Evolutionary conservation across 495 filamentous ascomycete species (phyloP), one percentile per base, ranked within the genome.

Genomic region (Podospora tetraspora): DNA sequence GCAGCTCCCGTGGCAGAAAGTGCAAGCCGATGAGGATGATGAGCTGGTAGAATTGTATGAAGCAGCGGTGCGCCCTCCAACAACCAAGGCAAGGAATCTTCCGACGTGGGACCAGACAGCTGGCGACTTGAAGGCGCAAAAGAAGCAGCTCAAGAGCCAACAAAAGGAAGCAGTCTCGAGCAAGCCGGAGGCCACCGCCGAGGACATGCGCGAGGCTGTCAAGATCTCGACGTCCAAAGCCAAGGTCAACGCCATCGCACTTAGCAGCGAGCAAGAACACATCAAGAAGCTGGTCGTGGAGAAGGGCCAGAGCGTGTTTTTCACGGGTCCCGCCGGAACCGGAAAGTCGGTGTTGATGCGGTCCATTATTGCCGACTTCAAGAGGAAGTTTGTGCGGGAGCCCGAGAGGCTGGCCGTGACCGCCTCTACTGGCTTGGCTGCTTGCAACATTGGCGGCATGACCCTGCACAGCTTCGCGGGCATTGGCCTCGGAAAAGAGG

Each of bases 271-370:
- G 76, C 95, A 99, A 77, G 81, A 83, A 59, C 86, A 89, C 68
- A 92, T 99, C n/a, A 82, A 94, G 64, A 85, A 91, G 19, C 79
- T 96, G 16, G 93, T 98, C 24, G 82, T 91, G 3, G 84, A 93
- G 4, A 75, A 89, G 43, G 81, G 83, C 34, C 91, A 93, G 74
- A 97, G 95, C 71, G 94, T 97, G 4, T 99, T 99, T 83, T 99
- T 98, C 79, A 99, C 95, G 2, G 95, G 95, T 66, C 96, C 95
- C 57, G 95, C 95, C 66, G 95, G 95, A 76, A 99, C 95, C 23
- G 95, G 95, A 69, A 99, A 99, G 80, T 99, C 95, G 0, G 95
- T 98, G 3, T 82, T 99, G 61, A 90, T 99, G 84, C 86, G 95
- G 67, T 88, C 95, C 68, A 95, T 97, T 67, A 97, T 99, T 72